These are phyloP conservation scores for Fusarium fujikuroi DNA, from an alignment of 2,329 filamentous ascomycete species.

Conservation along the genomic window DNA sequence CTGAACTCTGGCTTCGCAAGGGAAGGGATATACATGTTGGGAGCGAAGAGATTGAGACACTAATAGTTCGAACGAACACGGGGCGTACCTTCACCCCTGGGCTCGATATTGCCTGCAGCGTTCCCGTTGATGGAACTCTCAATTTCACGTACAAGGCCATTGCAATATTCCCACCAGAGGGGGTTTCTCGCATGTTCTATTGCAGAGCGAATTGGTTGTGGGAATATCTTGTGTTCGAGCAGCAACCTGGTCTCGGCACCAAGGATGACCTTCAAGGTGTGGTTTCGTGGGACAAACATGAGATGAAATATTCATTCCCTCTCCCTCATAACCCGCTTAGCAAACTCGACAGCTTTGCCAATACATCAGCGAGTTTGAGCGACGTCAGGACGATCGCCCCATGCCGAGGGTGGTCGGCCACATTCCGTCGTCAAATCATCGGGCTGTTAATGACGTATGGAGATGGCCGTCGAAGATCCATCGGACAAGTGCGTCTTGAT, in stretches of 20 bases:
- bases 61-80: background rate
- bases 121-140: too few species aligned
- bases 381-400: background rate
- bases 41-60: background rate
- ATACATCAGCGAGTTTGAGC: background rate
- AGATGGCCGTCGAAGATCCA: background rate
- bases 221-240: background rate
- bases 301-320: too few species aligned
- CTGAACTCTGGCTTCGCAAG: background rate
- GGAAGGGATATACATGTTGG: too few species aligned
- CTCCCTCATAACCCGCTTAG: too few species aligned
- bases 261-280: rapidly evolving
- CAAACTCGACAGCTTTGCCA: too few species aligned
- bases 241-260: rapidly evolving
- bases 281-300: background rate
- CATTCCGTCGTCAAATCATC: too few species aligned
- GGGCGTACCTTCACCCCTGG: background rate
- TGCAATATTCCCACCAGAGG: background rate
- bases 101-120: too few species aligned
- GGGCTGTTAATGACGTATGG: background rate
- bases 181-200: background rate
- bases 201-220: background rate
- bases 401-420: rapidly evolving
- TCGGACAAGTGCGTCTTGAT: background rate
- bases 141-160: background rate